Evolutionary conservation across 225 moss, liverwort and hornwort species (phyloP), one percentile per base, ranked within the genome.

Genomic region (Lunularia cruciata): DNA sequence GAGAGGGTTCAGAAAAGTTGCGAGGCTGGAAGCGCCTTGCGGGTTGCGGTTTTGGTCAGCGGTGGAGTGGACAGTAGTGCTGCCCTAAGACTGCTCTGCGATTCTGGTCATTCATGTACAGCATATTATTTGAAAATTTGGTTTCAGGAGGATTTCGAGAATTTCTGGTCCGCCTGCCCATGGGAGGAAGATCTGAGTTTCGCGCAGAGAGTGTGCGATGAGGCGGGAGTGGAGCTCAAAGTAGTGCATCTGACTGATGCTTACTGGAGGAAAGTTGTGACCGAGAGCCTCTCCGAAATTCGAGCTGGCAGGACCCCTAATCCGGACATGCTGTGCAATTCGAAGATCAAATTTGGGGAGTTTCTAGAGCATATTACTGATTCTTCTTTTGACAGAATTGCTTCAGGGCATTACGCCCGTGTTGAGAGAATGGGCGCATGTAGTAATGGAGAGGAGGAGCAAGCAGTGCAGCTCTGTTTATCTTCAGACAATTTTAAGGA

Each of bases 41-140:
- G 87, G 46, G 83, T 98, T 43, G 98, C 98, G 57, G 89, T 98
- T 57, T 73, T 98, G 68, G 76, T 98, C 67, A 98, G 98, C 60
- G 98, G 98, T 38, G 98, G 98, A 47, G 98, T 98, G 49, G 98
- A 98, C 60, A 98, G 98, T 76, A 98, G 98, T 75, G 98, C 93
- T 33, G 93, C 98, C 1, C 79, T 98, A 76, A 87, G 91, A 60
- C 88, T 98, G 62, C 79, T 98, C 47, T 91, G 89, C 74, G 87
- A 87, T 65, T 89, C 89, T 53, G 92, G 93, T 39, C 93, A 98
- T 72, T 79, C 79, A 36, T 98, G 98, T 79, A 93, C 91, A 33
- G 98, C 93, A 1, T 98, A 86, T 56, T 98, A 98, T 72, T 86
- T 98, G 70, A 98, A 98, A 82, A 98, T 98, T 54, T 98, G 93